These are phyloP conservation scores for Stagonosporopsis vannaccii DNA, from an alignment of 2,329 filamentous ascomycete genomes.

Conservation along the genomic window DNA sequence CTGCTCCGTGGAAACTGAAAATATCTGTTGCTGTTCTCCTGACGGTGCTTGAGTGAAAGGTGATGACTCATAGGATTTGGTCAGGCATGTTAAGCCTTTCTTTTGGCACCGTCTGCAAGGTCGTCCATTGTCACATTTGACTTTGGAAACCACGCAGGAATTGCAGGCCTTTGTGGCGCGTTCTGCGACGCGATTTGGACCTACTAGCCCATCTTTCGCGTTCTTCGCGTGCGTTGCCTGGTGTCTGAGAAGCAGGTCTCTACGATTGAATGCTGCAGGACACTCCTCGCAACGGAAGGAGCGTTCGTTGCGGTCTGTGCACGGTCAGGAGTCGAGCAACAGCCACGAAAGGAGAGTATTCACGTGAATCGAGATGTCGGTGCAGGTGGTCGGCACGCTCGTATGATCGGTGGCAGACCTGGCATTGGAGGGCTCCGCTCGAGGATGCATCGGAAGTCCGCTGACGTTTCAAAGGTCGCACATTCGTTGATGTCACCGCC, in stretches of 20 bases:
- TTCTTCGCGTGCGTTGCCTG: conserved; percentile 37
- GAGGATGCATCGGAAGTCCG: conserved; percentile 6
- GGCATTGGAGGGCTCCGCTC: conserved; percentile 26
- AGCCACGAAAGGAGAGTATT: neutral
- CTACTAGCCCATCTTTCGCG: conserved; percentile 26
- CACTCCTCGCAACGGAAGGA: conserved; percentile 40
- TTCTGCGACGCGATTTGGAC: conserved; percentile 25
- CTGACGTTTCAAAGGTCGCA: conserved; percentile 11
- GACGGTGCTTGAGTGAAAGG: neutral
- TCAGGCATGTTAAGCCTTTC: conserved; percentile 20
- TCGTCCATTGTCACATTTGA: conserved; percentile 41
- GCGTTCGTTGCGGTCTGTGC: conserved; percentile 36
- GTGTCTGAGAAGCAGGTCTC: conserved; percentile 41
- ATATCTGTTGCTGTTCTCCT: neutral
- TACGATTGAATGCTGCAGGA: conserved; percentile 39
- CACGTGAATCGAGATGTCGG: conserved; percentile 41
- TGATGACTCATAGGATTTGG: neutral
- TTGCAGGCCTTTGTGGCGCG: conserved; percentile 42
- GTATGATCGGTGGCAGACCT: conserved; percentile 38
- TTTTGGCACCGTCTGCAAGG: conserved; percentile 36
- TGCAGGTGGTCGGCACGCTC: conserved; percentile 41
- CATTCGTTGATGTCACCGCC: conserved; percentile 7
- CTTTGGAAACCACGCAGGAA: conserved; percentile 40
- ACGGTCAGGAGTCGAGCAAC: neutral
- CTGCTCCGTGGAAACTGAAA: neutral